These are phyloP conservation scores for Cymbidium sinense DNA, from an alignment of 106 monocot genomes.

Conservation along the genomic window DNA sequence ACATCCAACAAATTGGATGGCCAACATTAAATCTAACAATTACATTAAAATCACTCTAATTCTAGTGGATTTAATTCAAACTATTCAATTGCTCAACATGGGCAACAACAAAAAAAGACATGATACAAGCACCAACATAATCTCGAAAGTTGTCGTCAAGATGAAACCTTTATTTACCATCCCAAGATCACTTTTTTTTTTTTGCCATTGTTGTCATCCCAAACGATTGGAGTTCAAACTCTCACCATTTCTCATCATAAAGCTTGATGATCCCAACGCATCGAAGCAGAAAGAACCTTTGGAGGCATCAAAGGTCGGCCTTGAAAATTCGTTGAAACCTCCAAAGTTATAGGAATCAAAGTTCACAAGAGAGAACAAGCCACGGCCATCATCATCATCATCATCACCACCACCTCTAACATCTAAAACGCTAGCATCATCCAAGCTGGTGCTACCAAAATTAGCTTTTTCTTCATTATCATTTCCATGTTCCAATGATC, in stretches of 20 bases:
- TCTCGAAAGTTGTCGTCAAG: neutral
- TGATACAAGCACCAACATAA: neutral
- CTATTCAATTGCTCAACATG: too few species aligned
- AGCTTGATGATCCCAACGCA: conserved; percentile 15
- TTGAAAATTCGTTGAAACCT: conserved; percentile 14
- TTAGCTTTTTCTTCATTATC: neutral
- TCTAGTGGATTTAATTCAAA: too few species aligned
- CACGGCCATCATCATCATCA: conserved; percentile 26
- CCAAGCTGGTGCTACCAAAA: conserved; percentile 12
- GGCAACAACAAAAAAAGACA: too few species aligned
- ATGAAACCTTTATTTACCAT: neutral
- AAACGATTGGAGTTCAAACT: neutral
- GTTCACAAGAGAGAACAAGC: conserved; percentile 39
- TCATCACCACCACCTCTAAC: conserved; percentile 26
- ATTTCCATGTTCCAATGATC: neutral
- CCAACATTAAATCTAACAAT: too few species aligned
- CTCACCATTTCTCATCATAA: conserved; percentile 17
- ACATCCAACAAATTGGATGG: too few species aligned
- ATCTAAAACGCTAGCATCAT: conserved; percentile 18
- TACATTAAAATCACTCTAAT: too few species aligned
- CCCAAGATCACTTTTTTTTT: neutral
- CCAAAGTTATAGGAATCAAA: conserved; percentile 40
- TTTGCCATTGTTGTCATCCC: neutral
- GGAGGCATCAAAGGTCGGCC: conserved; percentile 19
- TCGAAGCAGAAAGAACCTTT: conserved; percentile 31